Evolutionary conservation across 1,284 basidiomycete genomes (phyloP), one percentile per base, ranked within the genome.

Genomic region (Trichosporon ovoides): DNA sequence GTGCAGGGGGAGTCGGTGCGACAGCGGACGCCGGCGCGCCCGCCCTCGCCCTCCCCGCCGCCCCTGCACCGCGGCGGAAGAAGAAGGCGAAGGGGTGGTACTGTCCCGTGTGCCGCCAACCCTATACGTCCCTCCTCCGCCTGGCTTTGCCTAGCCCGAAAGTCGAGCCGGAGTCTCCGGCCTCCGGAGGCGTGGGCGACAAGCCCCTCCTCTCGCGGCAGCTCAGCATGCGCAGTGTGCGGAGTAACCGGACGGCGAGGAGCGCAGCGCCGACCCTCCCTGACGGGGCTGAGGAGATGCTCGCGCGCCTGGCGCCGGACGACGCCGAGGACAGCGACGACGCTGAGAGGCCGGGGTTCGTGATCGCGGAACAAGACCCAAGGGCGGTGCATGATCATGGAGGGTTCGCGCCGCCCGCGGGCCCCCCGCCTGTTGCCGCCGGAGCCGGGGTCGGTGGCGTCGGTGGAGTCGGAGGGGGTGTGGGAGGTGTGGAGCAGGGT

Each of bases 51-150:
- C 59, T 55, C 3, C 61, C 58, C 7, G 53, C 66, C 7, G 60
- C 59, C 10, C 72, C 75, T 10, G 64, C 78, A n/a, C 75, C 80
- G 38, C 68, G 89, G 57, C 81, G 91, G 71, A 92, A 91, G 81
- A 82, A 90, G 66, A 92, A 89, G 78, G 87, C 89, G 1, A 94
- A 94, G 77, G 91, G 91, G 14, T 94, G 91, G 91, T 91, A 89
- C 82, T 94, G 91, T 73, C 91, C 91, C 31, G 89, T 94, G 52
- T 93, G 91, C 73, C 83, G 91, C 67, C 91, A 93, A 81, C 89
- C 90, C 1, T 94, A 94, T 69, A 91, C 89, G 0, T 91, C 89
- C 1, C 80, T 93, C 33, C 78, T 94, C 24, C 83, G 91, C 36
- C 86, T 94, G 55, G 89, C 89, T 5, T 88, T 89, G 1, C 81